These are phyloP conservation scores for Penicillium angulare DNA, from an alignment of 495 filamentous ascomycete species.

Conservation along the genomic window DNA sequence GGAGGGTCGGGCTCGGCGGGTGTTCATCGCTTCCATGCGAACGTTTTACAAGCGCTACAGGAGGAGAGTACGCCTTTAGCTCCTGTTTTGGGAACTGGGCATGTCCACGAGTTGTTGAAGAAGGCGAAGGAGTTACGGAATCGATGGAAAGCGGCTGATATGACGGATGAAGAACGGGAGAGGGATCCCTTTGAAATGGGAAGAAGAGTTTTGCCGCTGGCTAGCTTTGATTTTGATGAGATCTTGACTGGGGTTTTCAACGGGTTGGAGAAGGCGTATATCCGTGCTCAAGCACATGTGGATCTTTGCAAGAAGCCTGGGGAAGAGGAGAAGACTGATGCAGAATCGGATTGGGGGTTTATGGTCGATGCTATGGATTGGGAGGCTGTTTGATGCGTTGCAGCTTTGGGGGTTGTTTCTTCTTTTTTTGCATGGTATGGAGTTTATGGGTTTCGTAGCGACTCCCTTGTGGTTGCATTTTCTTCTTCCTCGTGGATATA, in stretches of 20 bases:
- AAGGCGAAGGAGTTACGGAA: constrained; percentile 65
- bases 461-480: too few relatives aligned
- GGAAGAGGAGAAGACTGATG: not conserved
- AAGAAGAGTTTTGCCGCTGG: constrained; percentile 32
- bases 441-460: constrained; percentile 1
- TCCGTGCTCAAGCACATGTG: constrained; percentile 26
- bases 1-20: not conserved
- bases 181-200: constrained; percentile 11
- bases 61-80: constrained; percentile 49
- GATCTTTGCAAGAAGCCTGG: constrained; percentile 17
- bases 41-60: constrained; percentile 58
- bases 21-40: constrained; percentile 60
- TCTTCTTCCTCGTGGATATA: too few relatives aligned
- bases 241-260: constrained; percentile 47
- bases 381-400: constrained; percentile 45
- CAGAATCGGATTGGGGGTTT: constrained; percentile 53
- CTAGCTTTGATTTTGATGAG: constrained; percentile 54
- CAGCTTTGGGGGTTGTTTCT: not conserved
- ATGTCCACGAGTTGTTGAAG: constrained; percentile 47
- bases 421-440: constrained; percentile 10
- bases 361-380: constrained; percentile 68
- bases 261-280: constrained; percentile 36
- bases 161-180: constrained; percentile 35
- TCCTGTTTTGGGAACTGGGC: constrained; percentile 45
- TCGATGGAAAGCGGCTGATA: constrained; percentile 61